Percentiles rank a stretch among this genome's conserved stretches.
Evolutionary conservation across 139 green algal species (phyloP).

Genomic region (Zygnema circumcarinatum): DNA sequence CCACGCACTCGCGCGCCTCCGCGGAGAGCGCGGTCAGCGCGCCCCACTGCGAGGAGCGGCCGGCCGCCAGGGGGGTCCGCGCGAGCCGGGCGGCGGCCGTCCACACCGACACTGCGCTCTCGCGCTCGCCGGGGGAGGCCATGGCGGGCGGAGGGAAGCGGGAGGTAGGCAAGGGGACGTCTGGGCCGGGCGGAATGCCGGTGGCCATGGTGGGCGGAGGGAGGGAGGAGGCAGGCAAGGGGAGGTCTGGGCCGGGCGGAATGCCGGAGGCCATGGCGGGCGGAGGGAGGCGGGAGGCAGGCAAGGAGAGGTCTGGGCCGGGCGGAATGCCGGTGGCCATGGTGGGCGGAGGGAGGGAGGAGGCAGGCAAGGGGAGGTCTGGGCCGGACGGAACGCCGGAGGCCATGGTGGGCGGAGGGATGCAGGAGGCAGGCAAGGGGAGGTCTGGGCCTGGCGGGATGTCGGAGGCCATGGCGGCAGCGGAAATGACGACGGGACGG

Average conservation of each 20-base stretch:
- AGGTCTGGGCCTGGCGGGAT: neutral
- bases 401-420: too few relatives aligned
- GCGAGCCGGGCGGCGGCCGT: neutral
- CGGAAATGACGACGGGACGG: too few relatives aligned
- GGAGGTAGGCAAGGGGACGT: too few relatives aligned
- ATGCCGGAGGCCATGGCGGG: too few relatives aligned
- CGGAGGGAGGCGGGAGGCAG: too few relatives aligned
- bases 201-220: too few relatives aligned
- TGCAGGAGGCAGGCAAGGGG: neutral
- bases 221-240: neutral
- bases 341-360: too few relatives aligned
- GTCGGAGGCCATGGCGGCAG: too few relatives aligned
- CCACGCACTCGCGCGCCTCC: neutral
- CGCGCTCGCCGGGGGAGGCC: too few relatives aligned
- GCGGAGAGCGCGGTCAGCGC: slow-evolving; percentile 24
- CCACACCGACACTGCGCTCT: neutral
- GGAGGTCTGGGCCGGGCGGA: neutral
- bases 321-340: neutral
- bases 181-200: too few relatives aligned
- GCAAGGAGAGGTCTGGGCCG: neutral
- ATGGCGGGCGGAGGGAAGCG: too few relatives aligned
- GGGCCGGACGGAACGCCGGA: neutral
- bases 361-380: neutral
- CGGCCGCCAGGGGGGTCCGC: neutral
- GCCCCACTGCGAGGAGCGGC: slow-evolving; percentile 5